phyloP scores from a whole-genome alignment of 1,284 basidiomycete species.

The Leccinum holopus region DNA sequence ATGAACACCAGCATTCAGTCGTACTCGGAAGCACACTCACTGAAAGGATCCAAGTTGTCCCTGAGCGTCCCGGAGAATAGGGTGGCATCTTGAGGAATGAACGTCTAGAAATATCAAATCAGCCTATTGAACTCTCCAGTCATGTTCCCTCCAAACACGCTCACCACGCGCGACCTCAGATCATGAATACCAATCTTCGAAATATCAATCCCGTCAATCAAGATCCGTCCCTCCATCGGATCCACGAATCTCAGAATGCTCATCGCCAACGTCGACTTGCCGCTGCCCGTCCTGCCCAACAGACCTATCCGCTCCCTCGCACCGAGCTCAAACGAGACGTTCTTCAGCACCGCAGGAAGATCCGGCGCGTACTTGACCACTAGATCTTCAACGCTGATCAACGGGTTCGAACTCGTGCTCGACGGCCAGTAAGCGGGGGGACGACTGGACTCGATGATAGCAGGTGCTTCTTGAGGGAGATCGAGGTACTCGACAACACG shows the following conservation, averaged over 20 bases:
- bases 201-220: conserved; percentile 90
- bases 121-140: conserved; percentile 2
- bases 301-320: conserved; percentile 70
- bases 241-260: conserved; percentile 88
- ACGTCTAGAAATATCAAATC: conserved; percentile 48
- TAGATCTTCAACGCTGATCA: conserved; percentile 69
- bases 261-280: conserved; percentile 86
- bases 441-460: conserved; percentile 62
- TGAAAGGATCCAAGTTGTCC: conserved; percentile 87
- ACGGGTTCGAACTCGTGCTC: conserved; percentile 50
- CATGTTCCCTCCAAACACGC: conserved; percentile 33
- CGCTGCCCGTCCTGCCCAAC: conserved; percentile 74
- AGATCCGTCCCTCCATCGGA: conserved; percentile 73
- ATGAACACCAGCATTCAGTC: not conserved
- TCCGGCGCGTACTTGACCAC: conserved; percentile 83
- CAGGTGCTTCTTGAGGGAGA: conserved; percentile 82
- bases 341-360: conserved; percentile 78
- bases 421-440: conserved; percentile 89
- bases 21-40: conserved; percentile 27
- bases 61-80: conserved; percentile 86
- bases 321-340: conserved; percentile 65
- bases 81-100: conserved; percentile 82
- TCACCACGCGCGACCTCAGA: conserved; percentile 69
- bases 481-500: conserved; percentile 87
- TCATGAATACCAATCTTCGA: conserved; percentile 85